phyloP scores from a whole-genome alignment of 2,329 filamentous ascomycete species.

The Aplosporella prunicola region DNA sequence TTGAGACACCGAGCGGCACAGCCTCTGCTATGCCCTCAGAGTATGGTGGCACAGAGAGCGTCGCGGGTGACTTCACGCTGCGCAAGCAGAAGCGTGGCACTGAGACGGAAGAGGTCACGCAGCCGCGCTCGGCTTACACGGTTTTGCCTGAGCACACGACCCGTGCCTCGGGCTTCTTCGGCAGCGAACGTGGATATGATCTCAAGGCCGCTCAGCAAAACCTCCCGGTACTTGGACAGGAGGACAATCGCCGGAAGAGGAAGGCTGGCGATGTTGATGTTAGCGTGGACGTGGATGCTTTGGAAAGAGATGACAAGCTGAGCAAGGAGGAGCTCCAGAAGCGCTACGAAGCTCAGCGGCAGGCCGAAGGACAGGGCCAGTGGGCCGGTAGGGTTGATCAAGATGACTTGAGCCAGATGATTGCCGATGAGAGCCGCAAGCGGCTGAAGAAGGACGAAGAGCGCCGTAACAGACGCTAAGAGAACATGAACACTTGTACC shows the following conservation, averaged over 20 bases:
- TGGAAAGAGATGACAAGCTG: constrained; percentile 66
- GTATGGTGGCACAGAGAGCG: constrained; percentile 62
- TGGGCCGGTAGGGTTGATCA: constrained; percentile 69
- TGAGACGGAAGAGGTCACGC: constrained; percentile 72
- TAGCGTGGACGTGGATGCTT: constrained; percentile 74
- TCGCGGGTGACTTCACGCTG: constrained; percentile 81
- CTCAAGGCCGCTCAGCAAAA: constrained; percentile 51
- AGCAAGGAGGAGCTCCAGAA: constrained; percentile 74
- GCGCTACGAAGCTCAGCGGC: constrained; percentile 65
- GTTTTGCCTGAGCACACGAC: constrained; percentile 84
- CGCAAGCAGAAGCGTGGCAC: constrained; percentile 77
- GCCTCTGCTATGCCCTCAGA: constrained; percentile 74
- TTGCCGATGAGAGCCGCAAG: constrained; percentile 86
- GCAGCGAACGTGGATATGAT: constrained; percentile 88
- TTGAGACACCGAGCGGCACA: constrained; percentile 74
- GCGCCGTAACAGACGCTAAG: constrained; percentile 51
- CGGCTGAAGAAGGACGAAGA: constrained; percentile 81
- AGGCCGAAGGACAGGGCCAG: constrained; percentile 50
- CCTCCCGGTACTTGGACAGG: constrained; percentile 68
- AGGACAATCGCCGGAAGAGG: constrained; percentile 71
- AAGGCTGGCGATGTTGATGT: constrained; percentile 94
- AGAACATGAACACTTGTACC: background rate
- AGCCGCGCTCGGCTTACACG: constrained; percentile 73
- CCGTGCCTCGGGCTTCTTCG: constrained; percentile 86
- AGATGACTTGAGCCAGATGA: constrained; percentile 92